Conservation (phyloP, 352 stramenopile genomes). For the Phytopythium montanum region DNA sequence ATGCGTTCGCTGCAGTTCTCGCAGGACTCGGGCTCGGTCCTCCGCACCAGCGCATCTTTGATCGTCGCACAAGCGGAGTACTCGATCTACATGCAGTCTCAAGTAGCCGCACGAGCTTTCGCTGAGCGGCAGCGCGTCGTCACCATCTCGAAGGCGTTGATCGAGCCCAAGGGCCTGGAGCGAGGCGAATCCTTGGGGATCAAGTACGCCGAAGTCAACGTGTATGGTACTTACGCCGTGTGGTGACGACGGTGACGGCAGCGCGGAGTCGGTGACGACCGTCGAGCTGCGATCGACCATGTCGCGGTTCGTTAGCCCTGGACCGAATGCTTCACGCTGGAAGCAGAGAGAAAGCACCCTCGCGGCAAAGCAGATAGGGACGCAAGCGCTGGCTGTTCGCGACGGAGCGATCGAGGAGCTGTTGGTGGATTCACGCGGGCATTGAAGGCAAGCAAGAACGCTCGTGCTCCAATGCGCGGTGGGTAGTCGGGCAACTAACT, state of each 20-base stretch:
- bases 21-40: constrained; percentile 1
- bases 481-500: too few species aligned
- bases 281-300: constrained; percentile 5
- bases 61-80: background rate
- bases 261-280: background rate
- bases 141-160: constrained; percentile 4
- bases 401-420: constrained; percentile 2
- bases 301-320: background rate
- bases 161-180: background rate
- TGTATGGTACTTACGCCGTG: background rate
- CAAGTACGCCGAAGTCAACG: constrained; percentile 3
- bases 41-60: background rate
- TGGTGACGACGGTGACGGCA: background rate
- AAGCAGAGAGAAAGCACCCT: too few species aligned
- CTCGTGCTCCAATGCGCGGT: background rate
- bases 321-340: constrained; percentile 1
- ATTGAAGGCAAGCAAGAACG: background rate
- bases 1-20: background rate
- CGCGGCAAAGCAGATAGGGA: background rate
- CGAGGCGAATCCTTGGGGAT: background rate
- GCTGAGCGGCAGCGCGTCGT: background rate
- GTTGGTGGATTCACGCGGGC: background rate
- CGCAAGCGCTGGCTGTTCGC: background rate
- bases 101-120: constrained; percentile 1
- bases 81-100: constrained; percentile 2